These are phyloP conservation scores for Perilla frutescens DNA, from an alignment of 257 asterid species.

Conservation along the genomic window DNA sequence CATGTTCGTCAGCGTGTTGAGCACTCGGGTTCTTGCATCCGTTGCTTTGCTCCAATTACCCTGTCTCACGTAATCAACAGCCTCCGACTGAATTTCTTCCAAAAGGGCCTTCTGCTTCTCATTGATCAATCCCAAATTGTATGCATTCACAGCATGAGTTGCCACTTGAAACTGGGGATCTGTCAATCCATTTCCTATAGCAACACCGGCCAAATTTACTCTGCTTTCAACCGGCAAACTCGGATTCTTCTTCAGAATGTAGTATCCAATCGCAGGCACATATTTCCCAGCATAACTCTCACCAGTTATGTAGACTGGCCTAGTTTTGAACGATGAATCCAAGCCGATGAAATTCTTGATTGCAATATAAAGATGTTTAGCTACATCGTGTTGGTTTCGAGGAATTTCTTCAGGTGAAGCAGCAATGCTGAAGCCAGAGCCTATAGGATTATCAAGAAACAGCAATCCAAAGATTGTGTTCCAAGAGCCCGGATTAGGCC, in stretches of 20 bases:
- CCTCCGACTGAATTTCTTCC: conserved; percentile 64
- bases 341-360: conserved; percentile 52
- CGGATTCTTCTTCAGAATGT: conserved; percentile 50
- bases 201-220: conserved; percentile 75
- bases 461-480: conserved; percentile 68
- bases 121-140: conserved; percentile 65
- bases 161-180: conserved; percentile 75
- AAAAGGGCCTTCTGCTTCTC: conserved; percentile 57
- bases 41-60: conserved; percentile 74
- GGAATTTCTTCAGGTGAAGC: conserved; percentile 67
- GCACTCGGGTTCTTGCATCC: conserved; percentile 50
- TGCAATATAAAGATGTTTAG: conserved; percentile 66
- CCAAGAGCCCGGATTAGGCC: conserved; percentile 70
- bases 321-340: conserved; percentile 48
- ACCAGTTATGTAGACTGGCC: conserved; percentile 74
- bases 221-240: conserved; percentile 35
- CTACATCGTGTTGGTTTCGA: conserved; percentile 62
- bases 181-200: conserved; percentile 80
- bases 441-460: conserved; percentile 86
- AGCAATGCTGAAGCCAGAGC: conserved; percentile 76
- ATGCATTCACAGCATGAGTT: conserved; percentile 68
- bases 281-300: conserved; percentile 90
- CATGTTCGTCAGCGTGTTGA: conserved; percentile 56
- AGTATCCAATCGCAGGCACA: conserved; percentile 71
- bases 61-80: conserved; percentile 42